Evolutionary conservation across 2,329 filamentous ascomycete species (phyloP).

Genomic region (Botrytis paeoniae): DNA sequence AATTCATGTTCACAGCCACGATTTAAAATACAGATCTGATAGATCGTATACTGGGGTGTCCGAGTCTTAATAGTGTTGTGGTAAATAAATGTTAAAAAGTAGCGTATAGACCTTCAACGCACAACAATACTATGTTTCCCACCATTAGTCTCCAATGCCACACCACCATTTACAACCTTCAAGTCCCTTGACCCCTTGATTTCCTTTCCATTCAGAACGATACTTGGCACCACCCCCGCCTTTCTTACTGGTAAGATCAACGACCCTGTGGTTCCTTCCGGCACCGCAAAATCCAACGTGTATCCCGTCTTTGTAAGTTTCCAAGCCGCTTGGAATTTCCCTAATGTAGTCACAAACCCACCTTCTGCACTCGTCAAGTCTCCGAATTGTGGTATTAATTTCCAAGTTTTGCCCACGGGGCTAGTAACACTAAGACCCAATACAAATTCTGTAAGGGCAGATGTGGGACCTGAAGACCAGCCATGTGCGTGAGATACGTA

Average conservation of each 20-base stretch:
- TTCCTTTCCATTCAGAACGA: slow-evolving; percentile 21
- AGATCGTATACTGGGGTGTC: background rate
- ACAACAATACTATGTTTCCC: slow-evolving; percentile 15
- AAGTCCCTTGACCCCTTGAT: background rate
- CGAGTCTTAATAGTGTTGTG: background rate
- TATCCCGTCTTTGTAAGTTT: slow-evolving; percentile 20
- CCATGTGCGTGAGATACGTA: slow-evolving; percentile 50
- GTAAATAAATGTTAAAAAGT: background rate
- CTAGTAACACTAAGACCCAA: slow-evolving; percentile 43
- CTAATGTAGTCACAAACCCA: slow-evolving; percentile 42
- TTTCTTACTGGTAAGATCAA: slow-evolving; percentile 20
- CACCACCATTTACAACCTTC: slow-evolving; percentile 1
- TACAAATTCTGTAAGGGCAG: slow-evolving; percentile 44
- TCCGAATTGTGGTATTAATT: slow-evolving; percentile 43
- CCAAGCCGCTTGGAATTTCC: slow-evolving; percentile 41
- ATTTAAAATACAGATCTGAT: background rate
- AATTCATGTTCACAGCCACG: background rate
- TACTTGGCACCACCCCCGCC: slow-evolving; percentile 17
- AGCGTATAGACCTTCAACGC: background rate
- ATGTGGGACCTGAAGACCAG: slow-evolving; percentile 48
- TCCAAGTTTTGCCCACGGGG: slow-evolving; percentile 40
- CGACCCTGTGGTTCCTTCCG: slow-evolving; percentile 21
- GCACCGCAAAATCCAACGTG: slow-evolving; percentile 22
- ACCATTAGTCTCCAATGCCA: slow-evolving; percentile 1
- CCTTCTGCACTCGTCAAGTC: slow-evolving; percentile 42